Conservation (phyloP, 441 rosid species). For the Adansonia gregorii region DNA sequence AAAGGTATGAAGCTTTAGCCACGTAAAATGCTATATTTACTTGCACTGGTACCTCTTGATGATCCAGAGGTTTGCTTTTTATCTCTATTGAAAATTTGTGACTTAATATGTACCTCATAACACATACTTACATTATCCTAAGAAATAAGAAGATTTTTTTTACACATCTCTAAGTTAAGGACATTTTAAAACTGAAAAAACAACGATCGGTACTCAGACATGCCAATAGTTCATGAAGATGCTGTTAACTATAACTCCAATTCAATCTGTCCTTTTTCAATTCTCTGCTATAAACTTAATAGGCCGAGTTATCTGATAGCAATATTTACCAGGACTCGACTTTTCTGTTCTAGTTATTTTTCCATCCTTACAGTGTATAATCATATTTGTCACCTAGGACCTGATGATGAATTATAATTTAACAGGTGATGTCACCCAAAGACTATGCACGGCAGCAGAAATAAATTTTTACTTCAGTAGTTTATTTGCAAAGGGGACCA, state of each 20-base stretch:
- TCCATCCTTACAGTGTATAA: not conserved
- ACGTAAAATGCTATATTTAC: not conserved
- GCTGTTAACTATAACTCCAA: not conserved
- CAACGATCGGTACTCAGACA: not conserved
- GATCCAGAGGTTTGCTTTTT: not conserved
- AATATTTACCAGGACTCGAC: not conserved
- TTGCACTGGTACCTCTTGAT: not conserved
- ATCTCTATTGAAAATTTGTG: not conserved
- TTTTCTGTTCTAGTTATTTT: not conserved
- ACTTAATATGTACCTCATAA: not conserved
- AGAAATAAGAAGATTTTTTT: not conserved
- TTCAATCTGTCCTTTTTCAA: not conserved
- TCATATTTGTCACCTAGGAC: slow-evolving; percentile 7
- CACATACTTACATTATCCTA: not conserved
- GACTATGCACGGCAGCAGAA: slow-evolving; percentile 67
- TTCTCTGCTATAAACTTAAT: not conserved
- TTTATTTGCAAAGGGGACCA: slow-evolving; percentile 42
- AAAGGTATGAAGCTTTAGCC: slow-evolving; percentile 46
- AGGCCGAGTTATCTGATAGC: not conserved
- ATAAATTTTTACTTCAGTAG: slow-evolving; percentile 56
- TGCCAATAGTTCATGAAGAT: not conserved
- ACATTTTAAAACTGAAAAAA: not conserved
- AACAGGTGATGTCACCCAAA: slow-evolving; percentile 53
- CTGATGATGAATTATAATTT: slow-evolving; percentile 28
- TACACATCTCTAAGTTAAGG: not conserved